phyloP scores from a whole-genome alignment of 2,329 filamentous ascomycete genomes.

The Trichoderma gracile region DNA sequence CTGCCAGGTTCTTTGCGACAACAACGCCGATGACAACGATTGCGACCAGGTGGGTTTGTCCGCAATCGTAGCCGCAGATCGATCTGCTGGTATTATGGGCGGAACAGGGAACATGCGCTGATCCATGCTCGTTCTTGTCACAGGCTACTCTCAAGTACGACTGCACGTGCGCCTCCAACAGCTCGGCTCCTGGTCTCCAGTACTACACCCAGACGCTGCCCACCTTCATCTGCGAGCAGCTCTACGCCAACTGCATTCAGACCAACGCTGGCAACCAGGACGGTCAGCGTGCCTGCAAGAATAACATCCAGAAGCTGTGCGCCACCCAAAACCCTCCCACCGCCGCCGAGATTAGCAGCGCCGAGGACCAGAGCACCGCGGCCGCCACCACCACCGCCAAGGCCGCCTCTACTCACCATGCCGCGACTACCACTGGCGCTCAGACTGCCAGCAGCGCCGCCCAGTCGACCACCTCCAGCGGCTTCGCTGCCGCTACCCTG shows the following conservation, averaged over 20 bases:
- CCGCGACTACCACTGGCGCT: conserved; percentile 14
- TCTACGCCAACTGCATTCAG: conserved; percentile 51
- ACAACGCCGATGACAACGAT: conserved; percentile 42
- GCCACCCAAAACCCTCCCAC: conserved; percentile 42
- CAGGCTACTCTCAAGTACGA: conserved; percentile 48
- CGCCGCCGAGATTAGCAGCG: conserved; percentile 33
- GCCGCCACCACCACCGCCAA: conserved; percentile 31
- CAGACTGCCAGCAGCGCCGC: conserved; percentile 34
- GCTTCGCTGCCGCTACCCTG: conserved; percentile 44
- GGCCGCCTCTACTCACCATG: conserved; percentile 32
- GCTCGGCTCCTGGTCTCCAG: conserved; percentile 52
- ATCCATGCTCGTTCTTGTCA: conserved; percentile 20
- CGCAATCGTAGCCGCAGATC: conserved; percentile 8
- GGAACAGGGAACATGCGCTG: conserved; percentile 21
- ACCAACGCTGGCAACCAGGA: conserved; percentile 44
- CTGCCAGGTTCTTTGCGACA: conserved; percentile 51
- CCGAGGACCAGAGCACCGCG: conserved; percentile 25
- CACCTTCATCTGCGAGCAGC: conserved; percentile 53
- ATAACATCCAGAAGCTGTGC: conserved; percentile 51
- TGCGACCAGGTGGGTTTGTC: conserved; percentile 49
- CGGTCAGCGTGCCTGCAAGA: conserved; percentile 51
- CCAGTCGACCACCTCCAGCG: conserved; percentile 37
- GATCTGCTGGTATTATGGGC: conserved; percentile 1
- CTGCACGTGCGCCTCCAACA: conserved; percentile 53
- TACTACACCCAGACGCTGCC: conserved; percentile 56